Conservation (phyloP, 2,329 filamentous ascomycete genomes). For the Onygenales sp. region DNA sequence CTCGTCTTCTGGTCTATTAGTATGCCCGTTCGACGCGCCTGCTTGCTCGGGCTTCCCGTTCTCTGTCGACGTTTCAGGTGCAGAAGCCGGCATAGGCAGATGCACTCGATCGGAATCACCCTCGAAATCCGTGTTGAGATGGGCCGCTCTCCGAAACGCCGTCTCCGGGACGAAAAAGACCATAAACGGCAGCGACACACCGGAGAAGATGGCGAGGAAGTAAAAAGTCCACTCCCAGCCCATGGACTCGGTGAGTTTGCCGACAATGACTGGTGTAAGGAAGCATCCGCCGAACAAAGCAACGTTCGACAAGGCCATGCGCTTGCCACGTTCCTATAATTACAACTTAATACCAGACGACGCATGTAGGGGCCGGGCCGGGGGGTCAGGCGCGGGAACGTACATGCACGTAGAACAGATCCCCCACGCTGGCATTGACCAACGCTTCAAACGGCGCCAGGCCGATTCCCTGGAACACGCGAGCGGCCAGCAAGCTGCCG, state of each 20-base stretch:
- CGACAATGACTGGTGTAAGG: slow-evolving; percentile 80
- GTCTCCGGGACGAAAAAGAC: slow-evolving; percentile 80
- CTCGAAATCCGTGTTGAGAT: slow-evolving; percentile 60
- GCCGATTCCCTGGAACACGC: slow-evolving; percentile 77
- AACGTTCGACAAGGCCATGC: slow-evolving; percentile 74
- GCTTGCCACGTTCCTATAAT: slow-evolving; percentile 59
- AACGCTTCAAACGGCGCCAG: slow-evolving; percentile 83
- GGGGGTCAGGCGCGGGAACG: slow-evolving; percentile 19
- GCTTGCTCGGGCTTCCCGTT: too few species aligned
- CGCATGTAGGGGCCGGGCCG: not conserved
- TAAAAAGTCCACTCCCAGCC: slow-evolving; percentile 88
- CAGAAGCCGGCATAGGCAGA: slow-evolving; percentile 1
- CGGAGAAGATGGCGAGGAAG: slow-evolving; percentile 76
- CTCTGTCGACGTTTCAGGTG: not conserved
- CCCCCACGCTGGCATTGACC: slow-evolving; percentile 80
- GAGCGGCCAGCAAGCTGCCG: slow-evolving; percentile 62
- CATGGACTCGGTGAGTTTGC: slow-evolving; percentile 67
- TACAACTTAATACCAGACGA: not conserved
- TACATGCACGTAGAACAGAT: slow-evolving; percentile 83
- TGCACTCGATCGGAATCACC: slow-evolving; percentile 21
- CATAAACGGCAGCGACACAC: slow-evolving; percentile 57
- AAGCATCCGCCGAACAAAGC: slow-evolving; percentile 63
- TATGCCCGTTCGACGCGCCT: not conserved
- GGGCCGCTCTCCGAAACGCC: slow-evolving; percentile 57
- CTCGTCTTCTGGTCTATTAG: not conserved